These are phyloP conservation scores for Neurospora crassa DNA, from an alignment of 2,329 filamentous ascomycete genomes.

Conservation along the genomic window DNA sequence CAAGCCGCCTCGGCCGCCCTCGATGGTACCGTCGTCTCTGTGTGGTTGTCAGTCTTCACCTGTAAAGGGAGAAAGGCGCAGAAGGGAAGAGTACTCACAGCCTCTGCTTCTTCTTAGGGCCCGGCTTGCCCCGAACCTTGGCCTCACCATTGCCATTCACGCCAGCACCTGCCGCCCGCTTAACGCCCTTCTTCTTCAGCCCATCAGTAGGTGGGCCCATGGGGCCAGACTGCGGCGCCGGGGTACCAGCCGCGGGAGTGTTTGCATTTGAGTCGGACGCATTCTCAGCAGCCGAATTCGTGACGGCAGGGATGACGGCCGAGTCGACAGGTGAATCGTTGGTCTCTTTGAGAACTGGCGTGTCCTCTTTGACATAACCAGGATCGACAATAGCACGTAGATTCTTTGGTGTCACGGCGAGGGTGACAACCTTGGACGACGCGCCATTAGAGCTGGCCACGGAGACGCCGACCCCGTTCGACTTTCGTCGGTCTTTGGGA, in stretches of 20 bases:
- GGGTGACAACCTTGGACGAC: slow-evolving; percentile 31
- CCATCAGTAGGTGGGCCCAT: slow-evolving; percentile 54
- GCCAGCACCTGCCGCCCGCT: slow-evolving; percentile 55
- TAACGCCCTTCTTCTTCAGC: slow-evolving; percentile 66
- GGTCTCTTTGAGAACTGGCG: slow-evolving; percentile 26
- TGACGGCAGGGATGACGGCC: slow-evolving; percentile 28
- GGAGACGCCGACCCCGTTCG: slow-evolving; percentile 14
- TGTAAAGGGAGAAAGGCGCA: background rate
- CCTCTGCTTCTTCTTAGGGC: slow-evolving; percentile 92
- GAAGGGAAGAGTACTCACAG: slow-evolving; percentile 54
- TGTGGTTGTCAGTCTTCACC: slow-evolving; percentile 21
- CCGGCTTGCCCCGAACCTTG: slow-evolving; percentile 78
- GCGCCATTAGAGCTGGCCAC: slow-evolving; percentile 4
- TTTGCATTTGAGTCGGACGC: slow-evolving; percentile 50
- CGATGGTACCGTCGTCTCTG: slow-evolving; percentile 55
- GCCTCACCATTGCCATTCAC: slow-evolving; percentile 44
- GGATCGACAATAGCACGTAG: slow-evolving; percentile 42
- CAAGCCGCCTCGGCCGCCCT: slow-evolving; percentile 40
- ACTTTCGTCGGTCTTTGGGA: slow-evolving; percentile 35
- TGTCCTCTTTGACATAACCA: slow-evolving; percentile 30
- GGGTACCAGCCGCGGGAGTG: slow-evolving; percentile 48
- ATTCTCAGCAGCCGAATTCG: slow-evolving; percentile 42
- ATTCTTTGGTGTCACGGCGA: slow-evolving; percentile 40
- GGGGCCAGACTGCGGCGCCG: slow-evolving; percentile 33
- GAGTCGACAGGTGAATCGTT: slow-evolving; percentile 36